These are phyloP conservation scores for Phytopythium ostracodes DNA, from an alignment of 352 stramenopile genomes.

Conservation along the genomic window DNA sequence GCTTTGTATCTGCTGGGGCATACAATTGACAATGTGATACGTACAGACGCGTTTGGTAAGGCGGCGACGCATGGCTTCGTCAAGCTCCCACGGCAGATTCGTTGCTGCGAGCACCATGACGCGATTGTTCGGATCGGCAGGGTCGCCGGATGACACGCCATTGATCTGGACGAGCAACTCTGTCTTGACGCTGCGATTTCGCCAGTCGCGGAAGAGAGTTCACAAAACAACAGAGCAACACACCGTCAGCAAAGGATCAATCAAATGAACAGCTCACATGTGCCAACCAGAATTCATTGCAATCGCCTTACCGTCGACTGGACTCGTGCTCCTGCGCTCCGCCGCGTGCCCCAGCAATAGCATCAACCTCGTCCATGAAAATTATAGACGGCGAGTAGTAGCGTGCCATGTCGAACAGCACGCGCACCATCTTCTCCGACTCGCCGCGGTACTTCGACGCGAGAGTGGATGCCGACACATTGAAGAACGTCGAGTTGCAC, in stretches of 20 bases:
- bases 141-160: slow-evolving; percentile 73
- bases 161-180: slow-evolving; percentile 98
- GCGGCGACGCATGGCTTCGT: slow-evolving; percentile 93
- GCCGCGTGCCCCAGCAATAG: slow-evolving; percentile 77
- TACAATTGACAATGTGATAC: slow-evolving; percentile 78
- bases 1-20: neutral
- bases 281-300: neutral
- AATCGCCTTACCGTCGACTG: slow-evolving; percentile 48
- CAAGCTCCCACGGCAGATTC: slow-evolving; percentile 97
- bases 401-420: slow-evolving; percentile 98
- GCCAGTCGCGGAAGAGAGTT: neutral
- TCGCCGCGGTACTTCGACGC: slow-evolving; percentile 94
- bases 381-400: slow-evolving; percentile 97
- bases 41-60: slow-evolving; percentile 94
- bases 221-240: slow-evolving; percentile 2
- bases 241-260: neutral
- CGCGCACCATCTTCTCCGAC: slow-evolving; percentile 94
- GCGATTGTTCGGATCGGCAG: slow-evolving; percentile 29
- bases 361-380: slow-evolving; percentile 99
- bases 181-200: slow-evolving; percentile 89
- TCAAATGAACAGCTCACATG: neutral
- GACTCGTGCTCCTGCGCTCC: slow-evolving; percentile 82
- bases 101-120: slow-evolving; percentile 95
- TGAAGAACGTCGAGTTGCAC: slow-evolving; percentile 98
- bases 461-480: slow-evolving; percentile 91